Base-by-base conservation (phyloP, 1,284 basidiomycete species). In the Cutaneotrichosporon dermatis region DNA sequence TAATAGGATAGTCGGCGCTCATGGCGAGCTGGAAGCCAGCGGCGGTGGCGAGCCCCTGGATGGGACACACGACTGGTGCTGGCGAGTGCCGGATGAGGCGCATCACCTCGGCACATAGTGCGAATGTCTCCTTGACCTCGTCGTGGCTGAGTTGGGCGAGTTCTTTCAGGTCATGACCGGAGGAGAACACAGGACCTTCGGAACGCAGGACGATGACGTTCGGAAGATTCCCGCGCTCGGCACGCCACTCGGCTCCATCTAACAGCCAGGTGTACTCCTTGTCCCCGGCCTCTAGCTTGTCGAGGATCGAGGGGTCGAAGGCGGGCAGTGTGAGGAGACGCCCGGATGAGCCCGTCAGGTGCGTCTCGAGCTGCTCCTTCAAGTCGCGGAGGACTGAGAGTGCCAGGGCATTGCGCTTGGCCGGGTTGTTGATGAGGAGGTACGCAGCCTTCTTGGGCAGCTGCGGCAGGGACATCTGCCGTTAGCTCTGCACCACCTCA, bases 101-200 rank as follows among this genome's bases (percentile, higher is more conserved):
- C 62, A 64, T 64, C 15, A 64, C 57, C 40, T 64, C 62, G 33
- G 62, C 62, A 15, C 62, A 64, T 13, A 61, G 59, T 25, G 59
- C 59, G 34, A 64, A 64, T 3, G 62, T 64, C 55, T 64, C 62
- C 48, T 61, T 59, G 12, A 64, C 62, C 40, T 61, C 59, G 13
- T 57, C 62, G 44, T 59, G 62, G 7, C 54, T n/a, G 3, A 64
- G 57, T 1, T 7, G n/a, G 13, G 59, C 59, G 1, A 64, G 54
- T 16, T 64, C 62, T 44, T 64, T 64, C 36, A 64, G 52, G 41
- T 64, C 62, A 43, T 64, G 62, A 2, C 62, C 62, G 1, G 57
- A 59, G 4, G 57, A 61, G 52, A 64, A 64, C 10, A 64, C 62
- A 0, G 62, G 62, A 1, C 62, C 62, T 44, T 61, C 54, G 43